Conservation (phyloP, 192 early-diverging fungal species). For the Coemansia sp. region DNA sequence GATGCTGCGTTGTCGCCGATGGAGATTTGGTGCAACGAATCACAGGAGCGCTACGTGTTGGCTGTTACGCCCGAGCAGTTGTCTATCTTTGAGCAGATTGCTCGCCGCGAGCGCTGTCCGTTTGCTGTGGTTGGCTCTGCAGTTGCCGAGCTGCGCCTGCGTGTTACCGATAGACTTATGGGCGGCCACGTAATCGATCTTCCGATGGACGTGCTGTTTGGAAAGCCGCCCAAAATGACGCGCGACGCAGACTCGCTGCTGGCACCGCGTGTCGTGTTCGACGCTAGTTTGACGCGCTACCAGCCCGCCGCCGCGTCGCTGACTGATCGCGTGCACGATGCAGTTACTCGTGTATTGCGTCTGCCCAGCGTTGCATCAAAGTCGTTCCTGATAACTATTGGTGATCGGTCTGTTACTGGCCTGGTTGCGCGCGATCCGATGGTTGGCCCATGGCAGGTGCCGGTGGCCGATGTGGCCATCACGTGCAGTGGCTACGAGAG, state of each 20-base stretch:
- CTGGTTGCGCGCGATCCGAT: slow-evolving; percentile 95
- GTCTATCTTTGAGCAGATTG: slow-evolving; percentile 71
- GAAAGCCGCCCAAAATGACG: slow-evolving; percentile 95
- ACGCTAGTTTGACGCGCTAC: slow-evolving; percentile 61
- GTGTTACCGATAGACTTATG: slow-evolving; percentile 68
- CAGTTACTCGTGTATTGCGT: slow-evolving; percentile 72
- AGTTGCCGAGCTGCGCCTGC: slow-evolving; percentile 76
- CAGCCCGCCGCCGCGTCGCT: slow-evolving; percentile 47
- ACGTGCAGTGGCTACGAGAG: slow-evolving; percentile 69
- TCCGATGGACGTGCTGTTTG: slow-evolving; percentile 94
- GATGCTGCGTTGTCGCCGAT: slow-evolving; percentile 97
- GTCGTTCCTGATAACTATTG: slow-evolving; percentile 96
- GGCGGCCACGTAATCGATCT: slow-evolving; percentile 77
- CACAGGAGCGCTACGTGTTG: slow-evolving; percentile 98
- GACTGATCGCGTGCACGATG: slow-evolving; percentile 58
- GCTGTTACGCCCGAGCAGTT: slow-evolving; percentile 75
- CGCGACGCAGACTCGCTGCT: slow-evolving; percentile 64
- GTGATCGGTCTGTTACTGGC: slow-evolving; percentile 94
- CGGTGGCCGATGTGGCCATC: slow-evolving; percentile 96
- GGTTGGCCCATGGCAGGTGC: slow-evolving; percentile 99
- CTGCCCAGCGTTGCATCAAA: slow-evolving; percentile 92
- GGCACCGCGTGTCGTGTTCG: slow-evolving; percentile 58
- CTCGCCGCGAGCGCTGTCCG: slow-evolving; percentile 87
- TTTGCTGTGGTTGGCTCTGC: slow-evolving; percentile 89
- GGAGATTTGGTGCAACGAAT: slow-evolving; percentile 99